Percentiles rank a stretch among this genome's conserved stretches.
Evolutionary conservation across 805 yeast species (phyloP).

Genomic region (Clavispora asparagi): DNA sequence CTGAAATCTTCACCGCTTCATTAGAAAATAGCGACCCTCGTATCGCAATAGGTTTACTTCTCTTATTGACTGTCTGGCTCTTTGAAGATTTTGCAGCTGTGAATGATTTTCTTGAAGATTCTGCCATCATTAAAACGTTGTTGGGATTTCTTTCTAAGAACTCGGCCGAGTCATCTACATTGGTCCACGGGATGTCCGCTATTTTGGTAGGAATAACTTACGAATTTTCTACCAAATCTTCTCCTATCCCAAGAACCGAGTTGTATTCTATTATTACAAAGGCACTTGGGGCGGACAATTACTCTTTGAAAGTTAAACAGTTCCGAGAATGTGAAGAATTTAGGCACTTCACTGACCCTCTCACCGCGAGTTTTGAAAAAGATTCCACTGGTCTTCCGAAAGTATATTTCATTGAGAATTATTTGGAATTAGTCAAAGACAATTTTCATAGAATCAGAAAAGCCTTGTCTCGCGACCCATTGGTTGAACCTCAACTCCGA

Average conservation of each 20-base stretch:
- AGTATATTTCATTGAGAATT: conserved; percentile 63
- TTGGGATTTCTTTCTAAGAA: conserved; percentile 52
- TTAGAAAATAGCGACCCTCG: conserved; percentile 64
- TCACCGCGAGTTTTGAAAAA: conserved; percentile 25
- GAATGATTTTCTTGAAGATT: conserved; percentile 65
- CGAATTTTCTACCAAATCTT: conserved; percentile 61
- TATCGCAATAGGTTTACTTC: conserved; percentile 69
- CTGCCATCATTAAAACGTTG: conserved; percentile 61
- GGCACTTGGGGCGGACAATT: conserved; percentile 77
- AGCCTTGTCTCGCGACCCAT: conserved; percentile 71
- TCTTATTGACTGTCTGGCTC: conserved; percentile 70
- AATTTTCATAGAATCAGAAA: conserved; percentile 61
- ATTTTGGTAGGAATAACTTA: conserved; percentile 71
- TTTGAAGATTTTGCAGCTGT: conserved; percentile 75
- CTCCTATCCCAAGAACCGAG: conserved; percentile 59
- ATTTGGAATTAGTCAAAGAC: conserved; percentile 63
- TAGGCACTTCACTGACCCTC: conserved; percentile 42
- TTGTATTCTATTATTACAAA: conserved; percentile 59
- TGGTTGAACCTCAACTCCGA: conserved; percentile 60
- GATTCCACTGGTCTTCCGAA: conserved; percentile 87
- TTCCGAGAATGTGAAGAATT: conserved; percentile 58
- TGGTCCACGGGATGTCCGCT: conserved; percentile 70
- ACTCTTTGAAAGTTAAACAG: conserved; percentile 65
- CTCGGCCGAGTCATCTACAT: conserved; percentile 44
- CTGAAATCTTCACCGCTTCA: conserved; percentile 67